A percentile compares a stretch with the other conserved stretches of the same genome.
Evolutionary conservation across 1,139 yeast species (phyloP).

Genomic region (Taphrina betulina): DNA sequence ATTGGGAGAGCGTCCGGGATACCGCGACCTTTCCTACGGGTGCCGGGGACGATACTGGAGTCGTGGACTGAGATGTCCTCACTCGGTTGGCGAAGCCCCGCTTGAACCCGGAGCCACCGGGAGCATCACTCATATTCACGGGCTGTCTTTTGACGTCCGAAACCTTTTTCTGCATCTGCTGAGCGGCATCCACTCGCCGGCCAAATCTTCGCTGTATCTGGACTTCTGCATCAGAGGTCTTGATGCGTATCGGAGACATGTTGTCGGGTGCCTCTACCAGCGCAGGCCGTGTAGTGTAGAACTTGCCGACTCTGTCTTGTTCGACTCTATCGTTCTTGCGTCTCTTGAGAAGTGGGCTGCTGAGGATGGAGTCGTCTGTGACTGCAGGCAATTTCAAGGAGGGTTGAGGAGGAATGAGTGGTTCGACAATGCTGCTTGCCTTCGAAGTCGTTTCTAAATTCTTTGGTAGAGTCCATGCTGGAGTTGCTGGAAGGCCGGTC

Average conservation of each 20-base stretch:
- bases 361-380: neutral
- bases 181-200: constrained; percentile 11
- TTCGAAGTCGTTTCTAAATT: constrained; percentile 5
- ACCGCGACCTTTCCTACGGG: neutral
- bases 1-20: neutral
- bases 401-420: constrained; percentile 22
- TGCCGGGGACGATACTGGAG: neutral
- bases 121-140: constrained; percentile 28
- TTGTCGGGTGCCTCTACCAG: constrained; percentile 12
- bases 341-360: neutral
- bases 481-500: neutral
- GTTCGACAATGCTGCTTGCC: constrained; percentile 6
- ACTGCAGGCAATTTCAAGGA: constrained; percentile 14
- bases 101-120: constrained; percentile 21
- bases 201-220: constrained; percentile 20
- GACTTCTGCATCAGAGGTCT: constrained; percentile 10
- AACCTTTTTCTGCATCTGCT: constrained; percentile 1
- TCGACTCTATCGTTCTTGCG: neutral
- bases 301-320: constrained; percentile 5
- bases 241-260: constrained; percentile 26
- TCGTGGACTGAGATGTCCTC: neutral
- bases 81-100: constrained; percentile 24
- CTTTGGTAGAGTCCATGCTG: constrained; percentile 24
- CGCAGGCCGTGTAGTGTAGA: constrained; percentile 12
- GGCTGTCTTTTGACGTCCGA: constrained; percentile 26